Conservation (phyloP, 1,139 yeast genomes). For the Protomyces lactucae-debilis region DNA sequence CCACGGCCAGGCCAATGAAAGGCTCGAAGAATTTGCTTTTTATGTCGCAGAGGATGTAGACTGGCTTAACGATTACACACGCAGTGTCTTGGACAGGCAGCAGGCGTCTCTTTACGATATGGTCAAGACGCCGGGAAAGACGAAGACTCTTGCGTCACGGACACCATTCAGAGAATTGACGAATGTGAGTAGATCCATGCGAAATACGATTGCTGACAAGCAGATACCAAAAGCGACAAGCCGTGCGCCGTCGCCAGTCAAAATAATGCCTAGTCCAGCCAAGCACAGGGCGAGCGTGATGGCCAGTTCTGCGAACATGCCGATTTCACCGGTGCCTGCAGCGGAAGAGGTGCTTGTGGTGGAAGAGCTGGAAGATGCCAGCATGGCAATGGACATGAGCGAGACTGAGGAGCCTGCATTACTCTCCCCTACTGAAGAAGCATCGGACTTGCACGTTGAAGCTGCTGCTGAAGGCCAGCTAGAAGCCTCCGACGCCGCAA, state of each 20-base stretch:
- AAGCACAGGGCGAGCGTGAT: too few species aligned
- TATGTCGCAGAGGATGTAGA: constrained; percentile 9
- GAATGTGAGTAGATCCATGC: neutral
- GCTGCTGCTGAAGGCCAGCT: neutral
- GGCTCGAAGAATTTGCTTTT: constrained; percentile 15
- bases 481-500: neutral
- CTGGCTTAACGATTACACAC: constrained; percentile 4
- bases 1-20: neutral
- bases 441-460: neutral
- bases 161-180: neutral
- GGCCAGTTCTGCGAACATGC: neutral
- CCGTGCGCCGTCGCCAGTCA: neutral
- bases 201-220: neutral
- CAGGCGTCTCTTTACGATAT: neutral
- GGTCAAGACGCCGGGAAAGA: neutral
- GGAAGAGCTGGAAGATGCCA: neutral
- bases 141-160: neutral
- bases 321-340: neutral
- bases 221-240: neutral
- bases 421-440: neutral
- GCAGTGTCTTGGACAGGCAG: neutral
- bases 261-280: neutral
- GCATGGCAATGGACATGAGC: neutral
- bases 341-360: neutral
- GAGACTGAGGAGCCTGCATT: neutral